Evolutionary conservation across 805 yeast species (phyloP).

Genomic region (Myxozyma vanderwaltii): DNA sequence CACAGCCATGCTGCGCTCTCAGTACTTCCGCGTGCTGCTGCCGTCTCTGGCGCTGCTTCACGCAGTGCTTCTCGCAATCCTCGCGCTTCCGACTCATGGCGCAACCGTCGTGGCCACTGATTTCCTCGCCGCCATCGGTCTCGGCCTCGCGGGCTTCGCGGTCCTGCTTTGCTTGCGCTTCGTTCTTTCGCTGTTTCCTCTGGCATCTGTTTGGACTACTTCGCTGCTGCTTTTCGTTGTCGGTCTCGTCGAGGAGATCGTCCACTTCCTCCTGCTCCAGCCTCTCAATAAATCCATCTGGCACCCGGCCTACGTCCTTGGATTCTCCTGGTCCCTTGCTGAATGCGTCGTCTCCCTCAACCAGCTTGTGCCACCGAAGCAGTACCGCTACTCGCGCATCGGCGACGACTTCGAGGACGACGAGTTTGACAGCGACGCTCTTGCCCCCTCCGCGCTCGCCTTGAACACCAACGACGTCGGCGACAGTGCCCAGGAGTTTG

Average conservation of each 20-base stretch:
- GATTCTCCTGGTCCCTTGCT: conserved; percentile 29
- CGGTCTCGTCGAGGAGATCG: conserved; percentile 27
- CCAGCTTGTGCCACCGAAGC: conserved; percentile 29
- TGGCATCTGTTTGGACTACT: conserved; percentile 25
- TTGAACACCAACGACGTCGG: conserved; percentile 7
- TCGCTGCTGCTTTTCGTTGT: conserved; percentile 27
- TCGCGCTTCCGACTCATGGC: conserved; percentile 26
- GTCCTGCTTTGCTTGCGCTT: conserved; percentile 20
- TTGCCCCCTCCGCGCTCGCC: conserved; percentile 19
- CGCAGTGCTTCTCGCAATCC: conserved; percentile 16
- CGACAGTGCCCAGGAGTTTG: conserved; percentile 19
- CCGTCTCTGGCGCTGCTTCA: conserved; percentile 27
- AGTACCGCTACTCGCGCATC: conserved; percentile 23
- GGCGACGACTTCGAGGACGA: conserved; percentile 10
- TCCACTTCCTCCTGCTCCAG: conserved; percentile 18
- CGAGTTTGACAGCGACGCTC: conserved; percentile 8
- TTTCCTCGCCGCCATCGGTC: conserved; percentile 15
- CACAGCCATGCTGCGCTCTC: conserved; percentile 23
- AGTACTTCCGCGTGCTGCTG: conserved; percentile 24
- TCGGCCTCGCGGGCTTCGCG: conserved; percentile 28
- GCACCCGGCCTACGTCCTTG: conserved; percentile 26
- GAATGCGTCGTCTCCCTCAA: conserved; percentile 26
- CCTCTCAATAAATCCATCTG: conserved; percentile 23
- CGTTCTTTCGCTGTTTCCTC: conserved; percentile 28
- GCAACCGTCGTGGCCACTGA: conserved; percentile 9